Evolutionary conservation across 108 stramenopile genomes (phyloP).

Genomic region (Discostella stelligeroides): DNA sequence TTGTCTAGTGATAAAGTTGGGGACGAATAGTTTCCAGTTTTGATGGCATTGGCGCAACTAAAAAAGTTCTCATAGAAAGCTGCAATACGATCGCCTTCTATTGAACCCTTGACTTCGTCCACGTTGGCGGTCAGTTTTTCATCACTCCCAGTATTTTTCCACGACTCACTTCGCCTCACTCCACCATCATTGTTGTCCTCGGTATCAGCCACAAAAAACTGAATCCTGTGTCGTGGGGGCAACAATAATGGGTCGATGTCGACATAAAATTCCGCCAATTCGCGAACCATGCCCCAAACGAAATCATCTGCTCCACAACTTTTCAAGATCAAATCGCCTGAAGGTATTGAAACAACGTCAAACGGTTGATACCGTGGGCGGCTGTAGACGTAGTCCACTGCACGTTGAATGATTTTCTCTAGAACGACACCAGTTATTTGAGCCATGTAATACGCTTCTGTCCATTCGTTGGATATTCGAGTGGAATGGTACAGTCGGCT

Average conservation of each 20-base stretch:
- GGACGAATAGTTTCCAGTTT: constrained; percentile 30
- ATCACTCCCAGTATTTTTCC: background rate
- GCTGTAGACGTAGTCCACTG: constrained; percentile 59
- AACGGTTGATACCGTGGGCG: constrained; percentile 84
- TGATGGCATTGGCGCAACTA: constrained; percentile 66
- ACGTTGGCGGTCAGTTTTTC: constrained; percentile 40
- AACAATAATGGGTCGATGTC: constrained; percentile 73
- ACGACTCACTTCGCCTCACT: constrained; percentile 13
- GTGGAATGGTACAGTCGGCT: constrained; percentile 70
- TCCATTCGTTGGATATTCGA: constrained; percentile 59
- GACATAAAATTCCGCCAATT: constrained; percentile 76
- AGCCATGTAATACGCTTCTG: constrained; percentile 80
- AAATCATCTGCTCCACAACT: constrained; percentile 76
- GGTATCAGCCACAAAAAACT: constrained; percentile 55
- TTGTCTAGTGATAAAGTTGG: constrained; percentile 22
- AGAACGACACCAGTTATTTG: constrained; percentile 81
- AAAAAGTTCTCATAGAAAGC: constrained; percentile 73
- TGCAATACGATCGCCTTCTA: constrained; percentile 50
- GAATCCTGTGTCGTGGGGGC: constrained; percentile 59
- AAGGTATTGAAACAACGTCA: constrained; percentile 54
- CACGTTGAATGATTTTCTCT: constrained; percentile 62
- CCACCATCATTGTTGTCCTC: constrained; percentile 23
- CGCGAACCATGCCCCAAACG: constrained; percentile 59
- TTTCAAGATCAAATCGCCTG: constrained; percentile 45
- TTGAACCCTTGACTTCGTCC: constrained; percentile 17